Conservation (phyloP, 1,284 basidiomycete species). For the Malassezia sympodialis region DNA sequence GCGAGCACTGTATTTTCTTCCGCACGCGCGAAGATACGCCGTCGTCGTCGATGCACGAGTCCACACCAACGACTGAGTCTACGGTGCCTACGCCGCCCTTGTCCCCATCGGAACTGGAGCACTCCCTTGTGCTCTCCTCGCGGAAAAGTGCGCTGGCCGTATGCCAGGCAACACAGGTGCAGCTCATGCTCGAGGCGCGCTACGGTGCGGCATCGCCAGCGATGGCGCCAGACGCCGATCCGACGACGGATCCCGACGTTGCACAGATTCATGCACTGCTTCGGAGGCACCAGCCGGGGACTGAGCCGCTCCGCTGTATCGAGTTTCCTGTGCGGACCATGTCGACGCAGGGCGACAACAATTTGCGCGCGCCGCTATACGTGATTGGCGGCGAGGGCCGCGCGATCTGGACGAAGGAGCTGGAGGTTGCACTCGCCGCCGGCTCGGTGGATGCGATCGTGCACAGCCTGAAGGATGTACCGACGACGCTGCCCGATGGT, state of each 20-base stretch:
- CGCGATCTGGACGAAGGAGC: slow-evolving; percentile 86
- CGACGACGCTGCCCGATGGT: slow-evolving; percentile 71
- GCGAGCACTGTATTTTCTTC: slow-evolving; percentile 41
- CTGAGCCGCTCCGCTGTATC: slow-evolving; percentile 18
- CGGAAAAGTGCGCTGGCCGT: slow-evolving; percentile 30
- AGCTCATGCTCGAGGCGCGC: slow-evolving; percentile 33
- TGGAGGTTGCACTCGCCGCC: slow-evolving; percentile 69
- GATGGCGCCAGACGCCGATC: slow-evolving; percentile 15
- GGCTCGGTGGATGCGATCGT: slow-evolving; percentile 79
- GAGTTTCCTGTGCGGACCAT: slow-evolving; percentile 60
- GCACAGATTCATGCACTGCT: slow-evolving; percentile 20
- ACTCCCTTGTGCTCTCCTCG: slow-evolving; percentile 10
- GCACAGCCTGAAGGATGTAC: slow-evolving; percentile 87
- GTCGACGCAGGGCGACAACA: slow-evolving; percentile 82
- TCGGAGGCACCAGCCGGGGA: slow-evolving; percentile 1
- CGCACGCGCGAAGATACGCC: slow-evolving; percentile 32
- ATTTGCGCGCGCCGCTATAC: slow-evolving; percentile 60
- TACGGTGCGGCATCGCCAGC: slow-evolving; percentile 34
- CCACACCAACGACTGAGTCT: not conserved
- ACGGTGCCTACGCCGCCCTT: slow-evolving; percentile 1
- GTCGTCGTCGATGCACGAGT: not conserved
- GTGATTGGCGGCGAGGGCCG: slow-evolving; percentile 55
- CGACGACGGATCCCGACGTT: slow-evolving; percentile 13
- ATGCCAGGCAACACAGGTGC: slow-evolving; percentile 27
- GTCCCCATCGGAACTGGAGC: not conserved